Base-by-base conservation (phyloP, 129 eudicot species). In the Solidago caesia region DNA sequence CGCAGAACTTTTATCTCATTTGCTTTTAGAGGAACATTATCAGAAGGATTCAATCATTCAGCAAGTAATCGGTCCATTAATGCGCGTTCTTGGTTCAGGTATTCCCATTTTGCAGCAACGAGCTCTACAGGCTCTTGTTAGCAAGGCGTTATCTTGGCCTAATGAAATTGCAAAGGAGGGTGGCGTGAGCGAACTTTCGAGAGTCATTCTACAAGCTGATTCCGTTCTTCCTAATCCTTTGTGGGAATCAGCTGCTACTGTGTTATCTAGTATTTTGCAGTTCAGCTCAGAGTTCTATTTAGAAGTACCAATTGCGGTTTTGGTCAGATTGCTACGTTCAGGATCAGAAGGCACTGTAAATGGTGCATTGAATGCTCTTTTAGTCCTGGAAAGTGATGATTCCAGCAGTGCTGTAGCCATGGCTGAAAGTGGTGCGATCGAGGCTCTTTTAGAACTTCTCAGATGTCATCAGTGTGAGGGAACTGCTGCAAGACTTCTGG, bases 101-200 rank as follows among this genome's bases (percentile, higher is more conserved):
- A 70, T 88, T 83, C 96, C 89, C 62, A 87, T 87, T 71, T 74
- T 89, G 84, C 99, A 95, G 83, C 99, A 95, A 85, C 82, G 91
- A 76, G 91, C 96, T 73, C 82, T 95, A 43, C 83, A 84, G 77
- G 96, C 90, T 76, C 92, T 95, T 68, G 97, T 91, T 59, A 82
- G 91, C 74, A 83, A 89, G 70, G 83, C 97, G 7, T 65, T 83
- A 64, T 70, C 80, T 68, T 95, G 97, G 99, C 99, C 99, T 49
- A 95, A 95, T 78, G 99, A 95, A 73, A 95, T 95, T 78, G 99
- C 97, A 46, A 95, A 89, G 82, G 97, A 91, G 82, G 99, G 99
- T 39, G 99, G 99, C 27, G 99, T 95, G 9, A 82, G 79, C 70
- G 96, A 95, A 75, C 84, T 95, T 11, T 95, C 99, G 67, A 89